phyloP scores from a whole-genome alignment of 257 asterid species.

The Voacanga thouarsii region DNA sequence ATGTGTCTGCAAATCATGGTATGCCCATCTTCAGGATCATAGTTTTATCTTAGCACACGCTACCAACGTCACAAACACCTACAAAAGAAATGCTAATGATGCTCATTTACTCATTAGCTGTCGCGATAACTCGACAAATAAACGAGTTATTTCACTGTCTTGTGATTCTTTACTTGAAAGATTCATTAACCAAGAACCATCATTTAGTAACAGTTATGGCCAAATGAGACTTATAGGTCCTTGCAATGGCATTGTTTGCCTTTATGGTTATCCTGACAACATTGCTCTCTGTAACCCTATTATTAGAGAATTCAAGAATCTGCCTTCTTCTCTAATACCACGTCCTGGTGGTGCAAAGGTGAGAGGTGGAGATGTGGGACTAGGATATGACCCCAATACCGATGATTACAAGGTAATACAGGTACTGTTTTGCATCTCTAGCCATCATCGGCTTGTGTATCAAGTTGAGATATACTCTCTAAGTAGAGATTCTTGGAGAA shows the following conservation, averaged over 20 bases:
- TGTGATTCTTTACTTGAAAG: conserved; percentile 11
- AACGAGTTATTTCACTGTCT: conserved; percentile 37
- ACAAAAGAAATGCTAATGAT: neutral
- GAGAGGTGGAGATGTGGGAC: conserved; percentile 50
- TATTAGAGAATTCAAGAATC: conserved; percentile 32
- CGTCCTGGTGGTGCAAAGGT: conserved; percentile 33
- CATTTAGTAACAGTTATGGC: conserved; percentile 39
- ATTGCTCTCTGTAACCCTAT: conserved; percentile 58
- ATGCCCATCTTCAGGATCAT: conserved; percentile 25
- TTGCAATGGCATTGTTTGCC: conserved; percentile 47
- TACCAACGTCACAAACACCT: neutral
- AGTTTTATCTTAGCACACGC: conserved; percentile 31
- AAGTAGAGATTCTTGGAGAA: conserved; percentile 37
- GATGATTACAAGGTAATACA: conserved; percentile 49
- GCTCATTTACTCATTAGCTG: conserved; percentile 34
- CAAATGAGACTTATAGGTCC: conserved; percentile 54
- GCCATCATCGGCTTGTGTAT: conserved; percentile 17
- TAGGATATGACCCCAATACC: conserved; percentile 39
- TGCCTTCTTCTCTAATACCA: conserved; percentile 29
- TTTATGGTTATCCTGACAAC: conserved; percentile 50
- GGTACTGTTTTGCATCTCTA: conserved; percentile 35
- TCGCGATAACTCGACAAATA: conserved; percentile 36
- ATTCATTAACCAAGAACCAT: conserved; percentile 30
- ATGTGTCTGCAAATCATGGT: conserved; percentile 49
- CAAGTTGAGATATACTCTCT: conserved; percentile 54